phyloP scores from a whole-genome alignment of 345 rosid genomes.

The Salix viminalis region DNA sequence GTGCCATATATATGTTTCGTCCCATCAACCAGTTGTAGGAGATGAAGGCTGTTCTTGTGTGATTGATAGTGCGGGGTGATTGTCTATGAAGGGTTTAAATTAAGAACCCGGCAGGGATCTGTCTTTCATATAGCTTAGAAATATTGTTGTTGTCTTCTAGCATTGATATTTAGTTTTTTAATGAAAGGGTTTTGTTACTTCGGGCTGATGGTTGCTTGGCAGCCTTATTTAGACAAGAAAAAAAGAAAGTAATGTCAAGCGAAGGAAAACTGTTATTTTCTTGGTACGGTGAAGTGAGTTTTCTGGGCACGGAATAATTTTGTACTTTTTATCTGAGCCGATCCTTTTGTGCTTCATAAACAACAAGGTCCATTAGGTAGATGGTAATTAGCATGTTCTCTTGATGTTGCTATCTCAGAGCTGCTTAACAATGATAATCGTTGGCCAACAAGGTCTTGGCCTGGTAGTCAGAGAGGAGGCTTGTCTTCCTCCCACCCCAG shows the following conservation, averaged over 20 bases:
- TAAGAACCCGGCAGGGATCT: neutral
- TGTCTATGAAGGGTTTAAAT: neutral
- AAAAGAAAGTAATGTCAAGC: neutral
- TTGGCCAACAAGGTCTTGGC: too few relatives aligned
- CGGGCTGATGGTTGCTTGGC: neutral
- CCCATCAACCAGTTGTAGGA: neutral
- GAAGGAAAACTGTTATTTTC: neutral
- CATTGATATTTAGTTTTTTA: neutral
- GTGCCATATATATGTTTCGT: neutral
- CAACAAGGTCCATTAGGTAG: neutral
- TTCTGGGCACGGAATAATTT: neutral
- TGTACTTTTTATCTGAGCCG: neutral
- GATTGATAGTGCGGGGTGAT: neutral
- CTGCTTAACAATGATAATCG: neutral
- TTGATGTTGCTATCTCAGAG: neutral
- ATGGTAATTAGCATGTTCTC: neutral
- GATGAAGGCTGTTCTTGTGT: constrained; percentile 3
- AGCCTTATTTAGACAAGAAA: neutral
- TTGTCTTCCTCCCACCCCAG: too few relatives aligned
- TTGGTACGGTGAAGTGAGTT: neutral
- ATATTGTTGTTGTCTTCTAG: neutral
- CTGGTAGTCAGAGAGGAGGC: too few relatives aligned
- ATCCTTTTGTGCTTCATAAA: neutral
- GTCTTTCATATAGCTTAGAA: neutral
- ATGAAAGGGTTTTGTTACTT: neutral